These are phyloP conservation scores for Arthrobotrys pseudoclavata DNA, from an alignment of 2,329 filamentous ascomycete species.

Conservation along the genomic window DNA sequence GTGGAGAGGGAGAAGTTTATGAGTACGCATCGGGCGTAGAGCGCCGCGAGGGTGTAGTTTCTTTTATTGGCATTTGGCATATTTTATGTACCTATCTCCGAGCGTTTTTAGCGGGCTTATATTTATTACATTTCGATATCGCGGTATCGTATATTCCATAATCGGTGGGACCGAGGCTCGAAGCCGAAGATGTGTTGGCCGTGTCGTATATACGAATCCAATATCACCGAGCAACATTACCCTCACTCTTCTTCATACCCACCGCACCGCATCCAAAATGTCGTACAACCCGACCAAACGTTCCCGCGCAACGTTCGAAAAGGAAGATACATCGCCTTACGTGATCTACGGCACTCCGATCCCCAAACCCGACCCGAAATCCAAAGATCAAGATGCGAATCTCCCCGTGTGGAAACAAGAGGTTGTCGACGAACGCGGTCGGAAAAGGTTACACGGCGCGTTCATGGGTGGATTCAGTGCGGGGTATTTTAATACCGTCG, in stretches of 20 bases:
- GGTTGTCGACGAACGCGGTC: slow-evolving; percentile 89
- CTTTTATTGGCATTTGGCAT: slow-evolving; percentile 5
- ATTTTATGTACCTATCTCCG: slow-evolving; percentile 15
- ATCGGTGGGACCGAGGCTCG: not conserved
- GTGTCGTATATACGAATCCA: slow-evolving; percentile 15
- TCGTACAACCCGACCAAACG: slow-evolving; percentile 72
- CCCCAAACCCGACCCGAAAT: slow-evolving; percentile 79
- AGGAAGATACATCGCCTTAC: slow-evolving; percentile 75
- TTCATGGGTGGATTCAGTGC: slow-evolving; percentile 98
- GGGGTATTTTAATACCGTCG: slow-evolving; percentile 98
- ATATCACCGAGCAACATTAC: not conserved
- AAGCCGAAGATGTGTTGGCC: slow-evolving; percentile 20
- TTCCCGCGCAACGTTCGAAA: slow-evolving; percentile 81
- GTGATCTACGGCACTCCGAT: slow-evolving; percentile 87
- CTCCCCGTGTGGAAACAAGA: slow-evolving; percentile 98
- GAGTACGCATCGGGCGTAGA: slow-evolving; percentile 52
- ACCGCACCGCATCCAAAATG: slow-evolving; percentile 17
- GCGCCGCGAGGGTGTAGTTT: slow-evolving; percentile 14
- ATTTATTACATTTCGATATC: not conserved
- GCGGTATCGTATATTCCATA: too few relatives aligned
- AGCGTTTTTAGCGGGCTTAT: slow-evolving; percentile 38
- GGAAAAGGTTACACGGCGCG: slow-evolving; percentile 92
- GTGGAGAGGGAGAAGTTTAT: slow-evolving; percentile 76
- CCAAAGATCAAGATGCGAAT: slow-evolving; percentile 83
- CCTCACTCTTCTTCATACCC: not conserved